phyloP scores from a whole-genome alignment of 169 alveolate species.

The Plasmodium gallinaceum region DNA sequence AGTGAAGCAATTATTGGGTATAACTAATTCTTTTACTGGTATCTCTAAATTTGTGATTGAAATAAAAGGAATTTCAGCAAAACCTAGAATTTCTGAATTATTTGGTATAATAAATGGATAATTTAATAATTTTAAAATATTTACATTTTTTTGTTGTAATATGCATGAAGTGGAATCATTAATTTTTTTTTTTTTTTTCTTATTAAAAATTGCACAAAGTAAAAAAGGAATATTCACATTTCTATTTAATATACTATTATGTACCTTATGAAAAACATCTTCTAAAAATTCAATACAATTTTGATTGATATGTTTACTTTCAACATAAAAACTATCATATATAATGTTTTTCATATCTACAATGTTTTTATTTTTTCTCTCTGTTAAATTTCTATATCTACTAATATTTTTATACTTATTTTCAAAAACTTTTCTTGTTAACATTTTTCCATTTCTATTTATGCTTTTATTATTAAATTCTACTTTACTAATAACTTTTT shows the following conservation, averaged over 20 bases:
- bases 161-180: conserved; percentile 3
- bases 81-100: conserved; percentile 43
- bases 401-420: background rate
- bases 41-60: conserved; percentile 3
- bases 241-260: conserved; percentile 21
- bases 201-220: conserved; percentile 17
- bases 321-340: conserved; percentile 25
- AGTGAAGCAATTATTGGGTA: background rate
- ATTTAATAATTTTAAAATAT: conserved; percentile 26
- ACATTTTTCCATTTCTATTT: background rate
- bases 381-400: conserved; percentile 19
- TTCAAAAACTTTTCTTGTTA: background rate
- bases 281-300: conserved; percentile 15
- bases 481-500: background rate
- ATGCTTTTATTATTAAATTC: background rate
- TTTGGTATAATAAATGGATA: conserved; percentile 47
- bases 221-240: conserved; percentile 27
- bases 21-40: conserved; percentile 7
- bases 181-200: background rate
- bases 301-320: conserved; percentile 24
- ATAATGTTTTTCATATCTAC: background rate
- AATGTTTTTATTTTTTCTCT: background rate
- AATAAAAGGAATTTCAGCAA: conserved; percentile 40
- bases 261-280: conserved; percentile 33
- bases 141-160: background rate